Base-by-base conservation (phyloP, 805 yeast genomes). In the Sungouiozyma intestinalis region DNA sequence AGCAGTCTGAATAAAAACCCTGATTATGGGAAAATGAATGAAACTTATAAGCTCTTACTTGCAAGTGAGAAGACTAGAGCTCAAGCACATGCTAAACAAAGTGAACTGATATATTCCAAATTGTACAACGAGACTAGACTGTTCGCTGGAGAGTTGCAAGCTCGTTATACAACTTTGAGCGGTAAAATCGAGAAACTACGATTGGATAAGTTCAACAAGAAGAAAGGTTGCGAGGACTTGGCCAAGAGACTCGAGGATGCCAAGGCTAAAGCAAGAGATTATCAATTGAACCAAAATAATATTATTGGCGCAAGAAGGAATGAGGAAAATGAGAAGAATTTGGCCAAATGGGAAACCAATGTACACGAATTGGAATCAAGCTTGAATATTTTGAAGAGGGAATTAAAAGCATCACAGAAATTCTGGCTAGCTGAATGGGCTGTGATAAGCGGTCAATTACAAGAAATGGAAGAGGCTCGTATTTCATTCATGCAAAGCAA, bases 381-480 rank as follows among this genome's bases (percentile, higher is more conserved):
- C 43, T 38, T 58, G 18, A 55, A 53, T 40, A 56, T 61, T 3
- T 34, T 55, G 36, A 53, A 48, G 40, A 58, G 55, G 20, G 65
- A 62, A 41, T 58, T 53, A 40, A 58, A 55, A 40, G 58, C 62
- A 2, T 53, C 63, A 2, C 53, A 55, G 41, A 52, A 50, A 29
- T 56, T 48, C 40, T 62, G 65, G 62, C 47, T 58, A 35, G 44
- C 47, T 17, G 65, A 60, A 41, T 62, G 66, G 66, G 51, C 53
- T 7, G 46, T 38, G 14, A 36, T 57, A 2, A 48, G 58, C 3
- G 39, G 43, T 3, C 57, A 53, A 29, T 44, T 61, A 19, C 64
- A 62, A 45, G 57, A 54, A 27, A 50, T 60, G 51, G 65, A 61
- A 34, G 42, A 39, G 7, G 43, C 52, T 2, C 51, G 65, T 38